Evolutionary conservation across 768 basidiomycete genomes (phyloP).

Genomic region (Mycena chlorophos): DNA sequence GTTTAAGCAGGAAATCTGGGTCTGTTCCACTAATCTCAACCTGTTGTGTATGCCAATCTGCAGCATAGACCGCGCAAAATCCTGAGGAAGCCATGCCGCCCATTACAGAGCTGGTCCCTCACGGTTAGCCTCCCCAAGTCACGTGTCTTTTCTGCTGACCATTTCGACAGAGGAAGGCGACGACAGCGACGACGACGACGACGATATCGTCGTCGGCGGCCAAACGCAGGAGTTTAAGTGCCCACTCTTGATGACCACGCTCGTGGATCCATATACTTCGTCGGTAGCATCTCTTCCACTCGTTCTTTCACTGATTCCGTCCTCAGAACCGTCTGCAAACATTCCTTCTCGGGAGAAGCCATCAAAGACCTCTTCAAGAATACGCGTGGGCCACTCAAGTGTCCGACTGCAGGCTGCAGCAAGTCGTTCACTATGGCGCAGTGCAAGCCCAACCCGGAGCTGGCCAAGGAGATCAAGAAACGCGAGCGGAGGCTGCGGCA

Average conservation of each 20-base stretch:
- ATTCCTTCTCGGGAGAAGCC: conserved; percentile 77
- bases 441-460: conserved; percentile 53
- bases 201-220: conserved; percentile 88
- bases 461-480: conserved; percentile 64
- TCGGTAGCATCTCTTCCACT: conserved; percentile 38
- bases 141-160: background rate
- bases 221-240: conserved; percentile 82
- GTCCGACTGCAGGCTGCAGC: conserved; percentile 75
- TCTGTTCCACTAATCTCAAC: conserved; percentile 34
- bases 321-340: conserved; percentile 65
- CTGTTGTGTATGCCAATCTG: background rate
- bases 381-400: conserved; percentile 41
- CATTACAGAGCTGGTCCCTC: conserved; percentile 67
- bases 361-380: conserved; percentile 63
- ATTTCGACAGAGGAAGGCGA: conserved; percentile 70
- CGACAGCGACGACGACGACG: conserved; percentile 82
- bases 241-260: conserved; percentile 68
- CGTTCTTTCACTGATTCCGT: conserved; percentile 7
- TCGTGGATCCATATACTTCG: conserved; percentile 82
- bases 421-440: conserved; percentile 52
- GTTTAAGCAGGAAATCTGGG: conserved; percentile 71
- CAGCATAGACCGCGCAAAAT: conserved; percentile 61
- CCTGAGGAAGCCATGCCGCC: conserved; percentile 74
- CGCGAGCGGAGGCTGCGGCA: conserved; percentile 44
- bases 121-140: conserved; percentile 46